These are phyloP conservation scores for Gyromitra esculenta DNA, from an alignment of 2,329 filamentous ascomycete species.

Conservation along the genomic window DNA sequence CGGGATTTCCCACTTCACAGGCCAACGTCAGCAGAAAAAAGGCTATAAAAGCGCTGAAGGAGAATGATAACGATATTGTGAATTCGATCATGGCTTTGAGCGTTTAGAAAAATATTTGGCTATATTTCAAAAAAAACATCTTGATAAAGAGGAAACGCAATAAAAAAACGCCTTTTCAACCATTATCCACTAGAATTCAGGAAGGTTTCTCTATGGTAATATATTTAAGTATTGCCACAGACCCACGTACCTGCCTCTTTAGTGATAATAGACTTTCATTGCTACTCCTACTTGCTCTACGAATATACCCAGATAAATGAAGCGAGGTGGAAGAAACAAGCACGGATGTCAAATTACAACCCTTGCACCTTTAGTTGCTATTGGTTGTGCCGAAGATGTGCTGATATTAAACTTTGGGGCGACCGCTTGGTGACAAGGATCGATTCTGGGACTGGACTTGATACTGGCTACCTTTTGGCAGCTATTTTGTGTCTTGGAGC, in stretches of 20 bases:
- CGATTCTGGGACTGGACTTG: neutral
- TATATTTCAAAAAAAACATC: slow-evolving; percentile 39
- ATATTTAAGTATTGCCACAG: neutral
- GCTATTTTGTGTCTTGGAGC: neutral
- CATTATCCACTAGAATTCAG: slow-evolving; percentile 8
- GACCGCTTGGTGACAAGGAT: slow-evolving; percentile 30
- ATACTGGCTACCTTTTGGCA: neutral
- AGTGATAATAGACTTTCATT: neutral
- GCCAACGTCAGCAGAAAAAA: slow-evolving; percentile 97
- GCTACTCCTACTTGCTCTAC: neutral
- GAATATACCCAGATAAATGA: neutral
- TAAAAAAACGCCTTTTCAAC: slow-evolving; percentile 33
- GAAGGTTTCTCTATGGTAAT: neutral
- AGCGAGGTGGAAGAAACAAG: slow-evolving; percentile 9
- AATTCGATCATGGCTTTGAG: slow-evolving; percentile 98
- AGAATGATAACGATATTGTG: slow-evolving; percentile 99
- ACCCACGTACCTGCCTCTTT: neutral
- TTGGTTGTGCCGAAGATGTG: slow-evolving; percentile 39
- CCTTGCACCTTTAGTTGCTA: slow-evolving; percentile 23
- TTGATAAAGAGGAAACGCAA: slow-evolving; percentile 37
- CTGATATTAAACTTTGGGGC: slow-evolving; percentile 17
- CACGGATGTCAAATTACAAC: slow-evolving; percentile 37
- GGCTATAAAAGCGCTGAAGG: slow-evolving; percentile 97
- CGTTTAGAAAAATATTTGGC: slow-evolving; percentile 61
- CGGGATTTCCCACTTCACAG: slow-evolving; percentile 70